These are phyloP conservation scores for Verticillium zaregamsianum DNA, from an alignment of 2,329 filamentous ascomycete genomes.

Conservation along the genomic window DNA sequence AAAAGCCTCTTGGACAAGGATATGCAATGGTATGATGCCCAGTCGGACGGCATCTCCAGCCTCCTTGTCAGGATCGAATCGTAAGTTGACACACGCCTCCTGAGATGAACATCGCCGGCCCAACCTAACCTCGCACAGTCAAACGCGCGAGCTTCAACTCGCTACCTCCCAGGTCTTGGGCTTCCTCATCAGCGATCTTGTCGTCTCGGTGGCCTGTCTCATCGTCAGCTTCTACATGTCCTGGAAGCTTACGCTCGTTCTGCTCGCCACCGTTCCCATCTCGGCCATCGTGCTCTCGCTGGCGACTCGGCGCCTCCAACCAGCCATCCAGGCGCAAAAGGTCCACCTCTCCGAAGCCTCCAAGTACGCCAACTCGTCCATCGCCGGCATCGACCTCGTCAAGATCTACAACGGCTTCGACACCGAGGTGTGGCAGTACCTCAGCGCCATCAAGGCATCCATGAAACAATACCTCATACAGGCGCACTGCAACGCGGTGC, in stretches of 20 bases:
- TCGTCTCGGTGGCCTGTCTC: conserved; percentile 64
- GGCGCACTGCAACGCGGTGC: conserved; percentile 63
- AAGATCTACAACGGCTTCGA: conserved; percentile 79
- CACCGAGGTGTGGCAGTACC: conserved; percentile 65
- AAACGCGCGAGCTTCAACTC: conserved; percentile 76
- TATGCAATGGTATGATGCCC: conserved; percentile 76
- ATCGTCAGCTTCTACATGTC: conserved; percentile 72
- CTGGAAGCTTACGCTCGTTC: conserved; percentile 79
- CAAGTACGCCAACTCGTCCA: conserved; percentile 65
- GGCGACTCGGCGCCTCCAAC: conserved; percentile 57
- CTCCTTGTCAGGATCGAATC: conserved; percentile 69
- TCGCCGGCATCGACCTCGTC: conserved; percentile 75
- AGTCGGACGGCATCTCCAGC: conserved; percentile 66
- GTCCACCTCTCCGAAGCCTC: conserved; percentile 64
- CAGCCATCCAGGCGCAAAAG: conserved; percentile 67
- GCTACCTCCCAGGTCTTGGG: conserved; percentile 79
- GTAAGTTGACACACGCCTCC: conserved; percentile 40
- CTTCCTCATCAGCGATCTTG: conserved; percentile 57
- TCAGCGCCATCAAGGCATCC: conserved; percentile 49
- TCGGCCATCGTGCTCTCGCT: conserved; percentile 56
- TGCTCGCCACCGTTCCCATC: conserved; percentile 68
- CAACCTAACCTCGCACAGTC: conserved; percentile 43
- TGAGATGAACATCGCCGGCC: too few relatives aligned
- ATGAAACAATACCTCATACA: conserved; percentile 63
- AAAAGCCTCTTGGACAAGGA: conserved; percentile 64